These are phyloP conservation scores for Gloeophyllum trabeum DNA, from an alignment of 768 basidiomycete species.

Conservation along the genomic window DNA sequence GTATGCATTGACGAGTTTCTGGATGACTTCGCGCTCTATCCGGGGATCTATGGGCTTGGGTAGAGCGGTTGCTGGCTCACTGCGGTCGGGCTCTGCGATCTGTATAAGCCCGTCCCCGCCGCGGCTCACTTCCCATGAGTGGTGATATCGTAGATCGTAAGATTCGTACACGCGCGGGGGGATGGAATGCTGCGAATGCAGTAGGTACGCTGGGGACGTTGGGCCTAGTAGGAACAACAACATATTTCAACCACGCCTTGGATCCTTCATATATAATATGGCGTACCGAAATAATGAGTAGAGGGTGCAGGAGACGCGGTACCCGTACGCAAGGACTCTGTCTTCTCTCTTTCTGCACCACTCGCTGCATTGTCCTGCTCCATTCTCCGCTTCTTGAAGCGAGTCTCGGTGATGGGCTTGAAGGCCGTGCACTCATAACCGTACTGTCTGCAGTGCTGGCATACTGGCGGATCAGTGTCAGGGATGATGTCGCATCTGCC, in stretches of 20 bases:
- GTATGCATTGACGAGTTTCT: constrained; percentile 82
- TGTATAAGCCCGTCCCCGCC: constrained; percentile 83
- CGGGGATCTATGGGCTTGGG: constrained; percentile 60
- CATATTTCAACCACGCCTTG: background rate
- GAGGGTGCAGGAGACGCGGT: background rate
- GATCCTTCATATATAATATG: background rate
- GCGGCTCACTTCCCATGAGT: constrained; percentile 77
- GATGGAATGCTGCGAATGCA: constrained; percentile 85
- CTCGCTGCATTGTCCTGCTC: constrained; percentile 50
- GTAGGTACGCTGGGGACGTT: constrained; percentile 73
- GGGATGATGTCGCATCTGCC: constrained; percentile 73
- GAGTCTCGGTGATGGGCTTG: constrained; percentile 95
- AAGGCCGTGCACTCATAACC: constrained; percentile 94
- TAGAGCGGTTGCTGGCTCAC: constrained; percentile 41
- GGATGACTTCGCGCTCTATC: constrained; percentile 68
- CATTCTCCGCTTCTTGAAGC: constrained; percentile 92
- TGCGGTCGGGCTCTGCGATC: constrained; percentile 50
- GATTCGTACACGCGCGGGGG: constrained; percentile 77
- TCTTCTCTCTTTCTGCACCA: constrained; percentile 22
- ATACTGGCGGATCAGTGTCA: constrained; percentile 69
- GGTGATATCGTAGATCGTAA: constrained; percentile 83
- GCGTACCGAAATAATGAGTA: constrained; percentile 28
- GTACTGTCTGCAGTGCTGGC: constrained; percentile 93
- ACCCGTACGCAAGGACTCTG: constrained; percentile 7
- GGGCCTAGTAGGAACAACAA: constrained; percentile 44